A percentile compares a stretch with the other conserved stretches of the same genome.
These are phyloP conservation scores for Lepraria neglecta DNA, from an alignment of 495 filamentous ascomycete genomes.

Conservation along the genomic window DNA sequence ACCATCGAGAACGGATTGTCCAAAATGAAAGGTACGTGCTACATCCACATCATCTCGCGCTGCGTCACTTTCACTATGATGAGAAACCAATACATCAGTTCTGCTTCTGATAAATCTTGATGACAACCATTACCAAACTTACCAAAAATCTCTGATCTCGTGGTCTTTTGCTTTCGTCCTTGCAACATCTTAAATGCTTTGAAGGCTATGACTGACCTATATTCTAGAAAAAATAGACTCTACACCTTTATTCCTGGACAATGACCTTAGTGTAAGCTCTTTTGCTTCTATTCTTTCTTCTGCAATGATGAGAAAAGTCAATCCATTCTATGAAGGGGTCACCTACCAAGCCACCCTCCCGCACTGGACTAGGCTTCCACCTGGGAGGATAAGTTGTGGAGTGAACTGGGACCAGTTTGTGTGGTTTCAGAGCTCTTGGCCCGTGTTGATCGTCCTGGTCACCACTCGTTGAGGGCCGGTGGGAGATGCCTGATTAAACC, in stretches of 20 bases:
- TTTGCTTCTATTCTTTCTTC: neutral
- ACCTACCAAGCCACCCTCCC: slow-evolving; percentile 68
- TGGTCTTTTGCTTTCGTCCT: slow-evolving; percentile 29
- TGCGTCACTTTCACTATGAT: slow-evolving; percentile 51
- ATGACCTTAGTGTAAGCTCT: slow-evolving; percentile 12
- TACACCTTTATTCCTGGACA: slow-evolving; percentile 10
- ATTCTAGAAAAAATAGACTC: neutral
- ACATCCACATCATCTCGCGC: neutral
- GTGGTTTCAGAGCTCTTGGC: slow-evolving; percentile 45
- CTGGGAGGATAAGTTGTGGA: slow-evolving; percentile 87
- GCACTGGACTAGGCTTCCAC: slow-evolving; percentile 58
- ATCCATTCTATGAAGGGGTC: slow-evolving; percentile 97
- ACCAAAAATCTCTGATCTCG: slow-evolving; percentile 62
- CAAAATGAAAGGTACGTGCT: slow-evolving; percentile 2
- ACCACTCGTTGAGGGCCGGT: slow-evolving; percentile 41
- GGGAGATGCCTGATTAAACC: slow-evolving; percentile 56
- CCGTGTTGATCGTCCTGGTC: slow-evolving; percentile 53
- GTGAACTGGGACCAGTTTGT: slow-evolving; percentile 38
- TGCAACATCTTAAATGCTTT: neutral
- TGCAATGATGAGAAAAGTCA: slow-evolving; percentile 90
- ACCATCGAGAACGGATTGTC: no score
- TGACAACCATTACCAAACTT: slow-evolving; percentile 65
- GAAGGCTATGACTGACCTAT: neutral
- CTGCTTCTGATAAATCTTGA: slow-evolving; percentile 85
- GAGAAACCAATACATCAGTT: slow-evolving; percentile 77